A percentile compares a stretch with the other conserved stretches of the same genome.
Conservation (phyloP, 805 yeast genomes). For the Suhomyces pyralidae region DNA sequence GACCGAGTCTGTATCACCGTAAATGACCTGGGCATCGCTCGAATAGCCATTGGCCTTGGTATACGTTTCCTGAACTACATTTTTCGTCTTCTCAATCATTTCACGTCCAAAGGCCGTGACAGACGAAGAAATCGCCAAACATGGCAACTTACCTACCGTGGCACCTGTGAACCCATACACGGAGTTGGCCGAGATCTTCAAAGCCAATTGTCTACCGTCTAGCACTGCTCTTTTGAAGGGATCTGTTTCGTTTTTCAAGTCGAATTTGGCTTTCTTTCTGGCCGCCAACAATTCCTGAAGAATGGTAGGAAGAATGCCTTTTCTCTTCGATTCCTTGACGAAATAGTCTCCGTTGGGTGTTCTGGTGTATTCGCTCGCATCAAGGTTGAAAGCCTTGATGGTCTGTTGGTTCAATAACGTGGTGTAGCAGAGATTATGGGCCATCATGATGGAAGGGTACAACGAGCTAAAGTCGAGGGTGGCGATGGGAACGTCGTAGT, state of each 20-base stretch:
- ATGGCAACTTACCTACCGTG: slow-evolving; percentile 94
- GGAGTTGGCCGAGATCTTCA: slow-evolving; percentile 95
- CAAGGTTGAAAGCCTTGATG: slow-evolving; percentile 59
- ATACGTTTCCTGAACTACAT: slow-evolving; percentile 77
- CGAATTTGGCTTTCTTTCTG: slow-evolving; percentile 88
- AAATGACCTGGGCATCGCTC: slow-evolving; percentile 86
- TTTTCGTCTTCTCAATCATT: slow-evolving; percentile 92
- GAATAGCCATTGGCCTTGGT: slow-evolving; percentile 76
- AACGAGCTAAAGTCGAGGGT: slow-evolving; percentile 95
- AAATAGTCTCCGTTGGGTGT: slow-evolving; percentile 94
- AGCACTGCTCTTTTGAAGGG: slow-evolving; percentile 91
- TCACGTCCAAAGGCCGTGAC: slow-evolving; percentile 94
- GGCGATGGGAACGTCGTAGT: slow-evolving; percentile 95
- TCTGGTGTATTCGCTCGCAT: slow-evolving; percentile 71
- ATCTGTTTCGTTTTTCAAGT: slow-evolving; percentile 87
- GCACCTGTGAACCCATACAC: slow-evolving; percentile 99
- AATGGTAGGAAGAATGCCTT: slow-evolving; percentile 91
- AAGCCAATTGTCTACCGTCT: slow-evolving; percentile 95
- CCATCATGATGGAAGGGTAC: slow-evolving; percentile 99
- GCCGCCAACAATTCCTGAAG: slow-evolving; percentile 84
- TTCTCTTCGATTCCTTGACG: slow-evolving; percentile 63
- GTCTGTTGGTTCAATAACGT: slow-evolving; percentile 72
- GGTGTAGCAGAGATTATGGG: slow-evolving; percentile 94
- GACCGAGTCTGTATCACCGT: slow-evolving; percentile 99
- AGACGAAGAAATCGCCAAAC: slow-evolving; percentile 93